Percentiles rank a stretch among this genome's conserved stretches.
Conservation (phyloP, 257 asterid species). For the Thymus quinquecostatus region DNA sequence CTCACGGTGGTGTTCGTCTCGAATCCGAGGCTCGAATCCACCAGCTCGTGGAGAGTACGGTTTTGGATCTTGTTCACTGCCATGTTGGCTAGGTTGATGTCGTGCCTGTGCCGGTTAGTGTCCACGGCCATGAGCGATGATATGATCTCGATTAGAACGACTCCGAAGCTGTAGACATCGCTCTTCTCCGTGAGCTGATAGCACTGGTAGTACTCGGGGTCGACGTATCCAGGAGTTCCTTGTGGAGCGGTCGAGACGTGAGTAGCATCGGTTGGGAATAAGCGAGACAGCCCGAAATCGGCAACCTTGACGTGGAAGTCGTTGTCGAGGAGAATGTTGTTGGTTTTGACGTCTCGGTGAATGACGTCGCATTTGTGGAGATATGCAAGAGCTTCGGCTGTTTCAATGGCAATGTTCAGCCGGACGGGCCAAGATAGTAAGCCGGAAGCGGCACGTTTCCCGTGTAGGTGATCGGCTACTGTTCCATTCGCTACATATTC, state of each 20-base stretch:
- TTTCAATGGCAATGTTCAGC: constrained; percentile 78
- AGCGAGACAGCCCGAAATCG: constrained; percentile 80
- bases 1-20: constrained; percentile 50
- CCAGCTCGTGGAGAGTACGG: constrained; percentile 59
- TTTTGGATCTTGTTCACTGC: constrained; percentile 80
- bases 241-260: constrained; percentile 98
- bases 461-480: constrained; percentile 88
- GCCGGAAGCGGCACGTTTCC: constrained; percentile 70
- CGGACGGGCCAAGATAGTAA: constrained; percentile 86
- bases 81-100: constrained; percentile 83
- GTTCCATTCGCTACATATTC: constrained; percentile 86
- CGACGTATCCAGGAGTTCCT: constrained; percentile 96
- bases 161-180: constrained; percentile 89
- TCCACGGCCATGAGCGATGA: constrained; percentile 89
- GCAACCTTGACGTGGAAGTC: constrained; percentile 94
- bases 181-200: constrained; percentile 93
- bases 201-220: constrained; percentile 89
- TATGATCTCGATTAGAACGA: constrained; percentile 77
- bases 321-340: constrained; percentile 79
- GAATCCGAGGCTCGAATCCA: constrained; percentile 65
- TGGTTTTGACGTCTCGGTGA: constrained; percentile 91
- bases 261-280: constrained; percentile 74
- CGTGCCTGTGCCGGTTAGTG: constrained; percentile 67
- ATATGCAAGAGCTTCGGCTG: constrained; percentile 75
- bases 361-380: constrained; percentile 73